Evolutionary conservation across 164 flowering plant genomes (phyloP).

Genomic region (Echeveria elegans): DNA sequence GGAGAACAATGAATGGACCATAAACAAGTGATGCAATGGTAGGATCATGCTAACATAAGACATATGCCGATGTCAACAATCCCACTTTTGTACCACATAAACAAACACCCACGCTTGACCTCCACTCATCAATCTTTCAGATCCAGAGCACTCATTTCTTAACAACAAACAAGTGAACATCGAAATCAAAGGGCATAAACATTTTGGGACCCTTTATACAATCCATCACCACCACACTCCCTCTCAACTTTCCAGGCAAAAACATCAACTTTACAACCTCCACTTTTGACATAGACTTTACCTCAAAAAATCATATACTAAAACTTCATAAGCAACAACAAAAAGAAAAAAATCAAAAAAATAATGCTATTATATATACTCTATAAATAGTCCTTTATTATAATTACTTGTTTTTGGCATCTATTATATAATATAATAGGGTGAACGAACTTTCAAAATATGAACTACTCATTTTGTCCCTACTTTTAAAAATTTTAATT

Average conservation of each 20-base stretch:
- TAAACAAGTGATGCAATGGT: neutral
- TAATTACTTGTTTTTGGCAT: no score
- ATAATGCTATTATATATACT: no score
- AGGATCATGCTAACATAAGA: neutral
- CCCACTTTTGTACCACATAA: neutral
- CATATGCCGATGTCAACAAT: neutral
- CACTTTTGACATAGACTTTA: neutral
- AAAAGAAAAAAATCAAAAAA: no score
- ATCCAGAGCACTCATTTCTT: neutral
- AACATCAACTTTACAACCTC: neutral
- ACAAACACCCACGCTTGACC: slow-evolving; percentile 3
- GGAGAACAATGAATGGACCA: neutral
- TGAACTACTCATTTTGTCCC: no score
- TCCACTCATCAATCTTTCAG: neutral
- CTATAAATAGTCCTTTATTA: neutral
- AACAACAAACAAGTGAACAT: neutral
- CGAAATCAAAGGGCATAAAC: neutral
- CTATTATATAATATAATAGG: no score
- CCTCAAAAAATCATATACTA: neutral
- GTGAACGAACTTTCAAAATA: no score
- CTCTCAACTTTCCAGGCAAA: neutral
- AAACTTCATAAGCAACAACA: neutral
- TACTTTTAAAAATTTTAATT: no score
- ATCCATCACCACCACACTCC: neutral
- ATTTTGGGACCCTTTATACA: neutral